Evolutionary conservation across 345 rosid species (phyloP).

Genomic region (Draba incana): DNA sequence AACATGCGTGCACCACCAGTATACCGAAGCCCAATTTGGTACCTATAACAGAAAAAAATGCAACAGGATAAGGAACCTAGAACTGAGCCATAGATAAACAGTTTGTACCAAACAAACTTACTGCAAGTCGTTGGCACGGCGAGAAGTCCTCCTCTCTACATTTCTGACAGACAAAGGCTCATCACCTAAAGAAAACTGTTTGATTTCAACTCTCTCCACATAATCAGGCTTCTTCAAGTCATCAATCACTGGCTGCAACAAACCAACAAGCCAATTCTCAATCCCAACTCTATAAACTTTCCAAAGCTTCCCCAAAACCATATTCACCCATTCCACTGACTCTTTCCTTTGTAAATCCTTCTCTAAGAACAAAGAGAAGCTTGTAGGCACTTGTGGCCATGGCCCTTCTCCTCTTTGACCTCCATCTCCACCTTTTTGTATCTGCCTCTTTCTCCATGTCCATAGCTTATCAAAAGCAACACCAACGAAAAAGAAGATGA

Average conservation of each 20-base stretch:
- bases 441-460: conserved; percentile 60
- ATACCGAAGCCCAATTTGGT: conserved; percentile 90
- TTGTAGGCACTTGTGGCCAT: conserved; percentile 87
- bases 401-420: conserved; percentile 47
- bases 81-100: no score
- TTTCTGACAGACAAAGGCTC: conserved; percentile 90
- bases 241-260: conserved; percentile 90
- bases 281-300: conserved; percentile 79
- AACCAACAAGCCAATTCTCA: conserved; percentile 74
- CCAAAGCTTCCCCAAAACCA: conserved; percentile 92
- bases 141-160: conserved; percentile 88
- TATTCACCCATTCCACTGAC: conserved; percentile 96
- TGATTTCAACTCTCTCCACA: conserved; percentile 85
- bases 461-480: conserved; percentile 78
- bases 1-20: conserved; percentile 90
- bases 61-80: conserved; percentile 21
- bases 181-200: conserved; percentile 84
- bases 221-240: conserved; percentile 83
- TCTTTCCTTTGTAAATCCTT: conserved; percentile 93
- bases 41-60: conserved; percentile 47
- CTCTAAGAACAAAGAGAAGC: conserved; percentile 80
- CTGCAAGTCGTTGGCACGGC: conserved; percentile 87
- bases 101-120: conserved; percentile 40
- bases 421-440: conserved; percentile 31
- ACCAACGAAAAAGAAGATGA: conserved; percentile 80